A percentile compares a stretch with the other conserved stretches of the same genome.
phyloP scores from a whole-genome alignment of 495 filamentous ascomycete species.

The Bryoglossum gracile region DNA sequence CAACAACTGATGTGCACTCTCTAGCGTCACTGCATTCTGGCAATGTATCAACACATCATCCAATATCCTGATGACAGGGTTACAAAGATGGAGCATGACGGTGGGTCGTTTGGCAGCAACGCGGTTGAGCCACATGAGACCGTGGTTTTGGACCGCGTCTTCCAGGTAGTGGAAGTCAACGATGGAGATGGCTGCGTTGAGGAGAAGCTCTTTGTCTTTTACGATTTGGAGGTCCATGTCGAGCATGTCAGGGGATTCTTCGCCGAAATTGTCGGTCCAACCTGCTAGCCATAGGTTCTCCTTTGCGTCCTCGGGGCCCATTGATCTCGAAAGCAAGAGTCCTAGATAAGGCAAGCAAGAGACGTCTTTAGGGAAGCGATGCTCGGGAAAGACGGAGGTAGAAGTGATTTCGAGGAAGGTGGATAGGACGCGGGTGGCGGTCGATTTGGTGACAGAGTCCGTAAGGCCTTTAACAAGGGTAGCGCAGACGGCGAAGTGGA shows the following conservation, averaged over 20 bases:
- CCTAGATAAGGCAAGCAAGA: constrained; percentile 43
- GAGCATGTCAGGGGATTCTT: constrained; percentile 29
- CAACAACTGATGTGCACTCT: constrained; percentile 44
- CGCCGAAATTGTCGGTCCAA: not conserved
- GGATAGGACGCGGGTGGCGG: constrained; percentile 47
- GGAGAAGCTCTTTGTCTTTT: constrained; percentile 48
- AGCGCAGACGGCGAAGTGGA: constrained; percentile 55
- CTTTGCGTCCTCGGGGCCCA: constrained; percentile 39
- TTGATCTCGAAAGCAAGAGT: constrained; percentile 40
- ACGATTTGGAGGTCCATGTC: constrained; percentile 36
- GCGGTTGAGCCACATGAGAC: constrained; percentile 43
- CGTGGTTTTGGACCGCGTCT: constrained; percentile 44
- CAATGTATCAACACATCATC: constrained; percentile 48
- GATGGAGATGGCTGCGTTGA: constrained; percentile 48
- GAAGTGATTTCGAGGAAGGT: constrained; percentile 53
- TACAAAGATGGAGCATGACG: constrained; percentile 43
- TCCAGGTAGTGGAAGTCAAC: constrained; percentile 52
- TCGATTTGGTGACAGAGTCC: constrained; percentile 47
- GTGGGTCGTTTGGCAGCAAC: constrained; percentile 39
- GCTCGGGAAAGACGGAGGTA: constrained; percentile 25
- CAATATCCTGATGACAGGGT: constrained; percentile 42
- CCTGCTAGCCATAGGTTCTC: constrained; percentile 46
- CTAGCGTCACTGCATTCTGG: constrained; percentile 42
- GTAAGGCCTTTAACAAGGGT: constrained; percentile 54
- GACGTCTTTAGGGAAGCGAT: constrained; percentile 26